Evolutionary conservation across 345 rosid species (phyloP).

Genomic region (Boechera retrofracta): DNA sequence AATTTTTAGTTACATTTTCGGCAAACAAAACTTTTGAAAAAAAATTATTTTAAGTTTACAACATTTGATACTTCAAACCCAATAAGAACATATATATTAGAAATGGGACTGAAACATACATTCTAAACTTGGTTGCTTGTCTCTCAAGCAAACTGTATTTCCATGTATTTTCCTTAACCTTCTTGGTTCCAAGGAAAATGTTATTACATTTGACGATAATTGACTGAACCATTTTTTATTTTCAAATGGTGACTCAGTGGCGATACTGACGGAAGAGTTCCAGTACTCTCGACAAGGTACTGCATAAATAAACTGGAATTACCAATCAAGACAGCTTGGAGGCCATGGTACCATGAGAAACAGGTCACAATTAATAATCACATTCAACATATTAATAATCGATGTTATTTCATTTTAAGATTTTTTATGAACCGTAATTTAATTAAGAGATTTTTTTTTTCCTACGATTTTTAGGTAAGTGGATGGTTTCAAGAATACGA

Average conservation of each 20-base stretch:
- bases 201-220: too few relatives aligned
- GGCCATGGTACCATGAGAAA: slow-evolving; percentile 82
- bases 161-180: neutral
- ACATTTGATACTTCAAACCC: too few relatives aligned
- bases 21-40: too few relatives aligned
- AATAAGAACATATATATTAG: neutral
- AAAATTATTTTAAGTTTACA: too few relatives aligned
- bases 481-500: slow-evolving; percentile 90
- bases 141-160: neutral
- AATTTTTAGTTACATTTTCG: too few relatives aligned
- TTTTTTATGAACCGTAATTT: neutral
- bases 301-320: slow-evolving; percentile 60
- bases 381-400: neutral
- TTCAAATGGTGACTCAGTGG: slow-evolving; percentile 60
- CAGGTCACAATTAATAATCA: slow-evolving; percentile 50
- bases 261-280: slow-evolving; percentile 91
- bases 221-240: neutral
- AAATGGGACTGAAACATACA: neutral
- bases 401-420: neutral
- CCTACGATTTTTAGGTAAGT: slow-evolving; percentile 51
- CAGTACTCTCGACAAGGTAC: slow-evolving; percentile 75
- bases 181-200: too few relatives aligned
- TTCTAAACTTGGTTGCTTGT: neutral
- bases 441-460: neutral
- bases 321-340: slow-evolving; percentile 68